phyloP scores from a whole-genome alignment of 495 filamentous ascomycete species.

The Pyronema domesticum region DNA sequence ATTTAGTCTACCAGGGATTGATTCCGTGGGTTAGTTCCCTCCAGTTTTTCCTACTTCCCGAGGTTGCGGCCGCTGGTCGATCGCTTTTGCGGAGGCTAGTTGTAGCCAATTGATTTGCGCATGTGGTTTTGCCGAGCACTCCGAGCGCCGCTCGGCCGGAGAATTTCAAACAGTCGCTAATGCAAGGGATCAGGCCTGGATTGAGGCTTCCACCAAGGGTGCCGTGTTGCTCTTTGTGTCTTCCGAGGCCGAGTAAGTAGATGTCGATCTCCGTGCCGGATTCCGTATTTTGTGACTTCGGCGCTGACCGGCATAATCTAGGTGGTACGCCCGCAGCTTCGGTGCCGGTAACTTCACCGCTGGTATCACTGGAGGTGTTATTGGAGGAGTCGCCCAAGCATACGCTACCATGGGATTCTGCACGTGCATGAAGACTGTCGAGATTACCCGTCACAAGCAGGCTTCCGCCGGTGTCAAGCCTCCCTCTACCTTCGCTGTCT shows the following conservation, averaged over 20 bases:
- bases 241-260: constrained; percentile 63
- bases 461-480: constrained; percentile 67
- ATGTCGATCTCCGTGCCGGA: background rate
- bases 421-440: constrained; percentile 99
- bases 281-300: background rate
- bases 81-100: background rate
- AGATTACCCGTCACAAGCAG: constrained; percentile 96
- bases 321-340: constrained; percentile 58
- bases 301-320: background rate
- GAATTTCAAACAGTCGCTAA: background rate
- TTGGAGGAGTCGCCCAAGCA: constrained; percentile 87
- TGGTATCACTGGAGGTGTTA: constrained; percentile 83
- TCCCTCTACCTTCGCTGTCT: constrained; percentile 74
- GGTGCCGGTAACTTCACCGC: constrained; percentile 72
- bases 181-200: constrained; percentile 51
- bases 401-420: constrained; percentile 99
- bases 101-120: background rate
- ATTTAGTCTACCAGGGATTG: constrained; percentile 90
- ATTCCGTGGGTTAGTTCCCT: constrained; percentile 60
- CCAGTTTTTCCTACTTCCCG: constrained; percentile 4
- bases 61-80: background rate
- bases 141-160: background rate
- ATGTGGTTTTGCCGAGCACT: background rate
- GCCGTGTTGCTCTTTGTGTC: constrained; percentile 98
- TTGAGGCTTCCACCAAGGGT: constrained; percentile 98